Percentiles rank a stretch among this genome's conserved stretches.
These are phyloP conservation scores for Leccinum broughii DNA, from an alignment of 768 basidiomycete genomes.

Conservation along the genomic window DNA sequence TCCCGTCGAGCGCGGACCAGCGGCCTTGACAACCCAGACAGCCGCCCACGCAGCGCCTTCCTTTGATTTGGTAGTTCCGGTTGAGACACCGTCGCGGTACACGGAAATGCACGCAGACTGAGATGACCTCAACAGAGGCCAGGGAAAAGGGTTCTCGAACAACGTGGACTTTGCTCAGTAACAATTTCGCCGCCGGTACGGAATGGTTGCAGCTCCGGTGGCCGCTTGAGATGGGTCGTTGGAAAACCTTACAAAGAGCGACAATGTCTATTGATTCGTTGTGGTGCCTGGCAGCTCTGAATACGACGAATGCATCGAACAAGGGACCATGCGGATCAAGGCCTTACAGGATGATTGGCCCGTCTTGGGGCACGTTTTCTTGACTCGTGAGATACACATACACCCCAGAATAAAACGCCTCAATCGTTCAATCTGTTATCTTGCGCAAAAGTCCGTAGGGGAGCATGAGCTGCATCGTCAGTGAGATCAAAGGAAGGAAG, in stretches of 20 bases:
- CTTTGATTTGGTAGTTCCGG: slow-evolving; percentile 47
- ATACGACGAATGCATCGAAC: background rate
- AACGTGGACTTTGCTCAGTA: slow-evolving; percentile 74
- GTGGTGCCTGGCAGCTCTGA: slow-evolving; percentile 59
- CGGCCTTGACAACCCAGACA: slow-evolving; percentile 61
- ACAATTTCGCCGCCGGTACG: slow-evolving; percentile 56
- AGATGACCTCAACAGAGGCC: slow-evolving; percentile 49
- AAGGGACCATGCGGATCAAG: background rate
- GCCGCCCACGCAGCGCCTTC: slow-evolving; percentile 74
- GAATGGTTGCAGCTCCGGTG: slow-evolving; percentile 51
- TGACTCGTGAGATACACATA: slow-evolving; percentile 55
- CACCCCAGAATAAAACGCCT: slow-evolving; percentile 62
- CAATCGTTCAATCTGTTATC: slow-evolving; percentile 60
- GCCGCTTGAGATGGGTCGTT: background rate
- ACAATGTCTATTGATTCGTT: slow-evolving; percentile 70
- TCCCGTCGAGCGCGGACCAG: slow-evolving; percentile 23
- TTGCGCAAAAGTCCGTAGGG: slow-evolving; percentile 62
- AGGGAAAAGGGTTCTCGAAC: slow-evolving; percentile 57
- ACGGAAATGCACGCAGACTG: slow-evolving; percentile 71
- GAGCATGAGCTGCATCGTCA: slow-evolving; percentile 47
- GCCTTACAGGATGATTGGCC: slow-evolving; percentile 60
- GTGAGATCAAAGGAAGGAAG: background rate
- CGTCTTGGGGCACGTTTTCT: slow-evolving; percentile 56
- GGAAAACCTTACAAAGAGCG: slow-evolving; percentile 37
- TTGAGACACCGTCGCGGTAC: slow-evolving; percentile 36